Evolutionary conservation across 352 stramenopile species (phyloP), one percentile per base, ranked within the genome.

Genomic region (Globisporangium nodosum): DNA sequence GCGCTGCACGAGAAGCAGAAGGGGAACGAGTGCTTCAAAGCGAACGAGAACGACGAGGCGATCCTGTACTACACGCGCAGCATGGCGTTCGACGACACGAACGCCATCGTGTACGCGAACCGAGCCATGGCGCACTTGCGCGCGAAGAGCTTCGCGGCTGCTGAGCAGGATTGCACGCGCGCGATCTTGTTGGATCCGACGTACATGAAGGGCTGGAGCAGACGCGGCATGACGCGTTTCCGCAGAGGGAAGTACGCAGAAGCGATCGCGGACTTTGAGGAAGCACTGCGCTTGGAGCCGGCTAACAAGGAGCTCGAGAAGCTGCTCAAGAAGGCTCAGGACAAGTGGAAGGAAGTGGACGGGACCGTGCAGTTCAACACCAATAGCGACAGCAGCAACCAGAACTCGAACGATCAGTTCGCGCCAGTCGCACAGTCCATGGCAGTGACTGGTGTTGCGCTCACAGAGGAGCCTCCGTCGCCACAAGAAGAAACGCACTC

Each of bases 21-120:
- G 61, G 94, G 94, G 9, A 98, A 98, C 63, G 94, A 98, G 64
- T 92, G 80, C 57, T 97, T 97, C 70, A 78, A 79, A 37, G 74
- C 70, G 7, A 77, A 79, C 27, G 90, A 98, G 52, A 81, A 87
- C 43, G 81, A 97, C 20, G 81, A 92, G 24, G 87, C 92, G 5
- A 56, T 94, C 16, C 49, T 88, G 20, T 94, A 85, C 63, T 98
- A 98, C 68, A 95, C 90, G 5, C 74, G 85, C n/a, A 92, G 83
- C 52, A 78, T 97, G 59, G 76, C 86, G 20, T 90, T 96, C 51
- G 69, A 94, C 49, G 75, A 87, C 59, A 68, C 72, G 12, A 85
- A 90, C 49, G 74, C 87, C 0, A 76, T 86, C 45, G 71, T 96
- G 35, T 94, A 94, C 61, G 73, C 88, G 7, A 98, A 98, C 64